These are phyloP conservation scores for Phytophthora quininea DNA, from an alignment of 352 stramenopile species.

Conservation along the genomic window DNA sequence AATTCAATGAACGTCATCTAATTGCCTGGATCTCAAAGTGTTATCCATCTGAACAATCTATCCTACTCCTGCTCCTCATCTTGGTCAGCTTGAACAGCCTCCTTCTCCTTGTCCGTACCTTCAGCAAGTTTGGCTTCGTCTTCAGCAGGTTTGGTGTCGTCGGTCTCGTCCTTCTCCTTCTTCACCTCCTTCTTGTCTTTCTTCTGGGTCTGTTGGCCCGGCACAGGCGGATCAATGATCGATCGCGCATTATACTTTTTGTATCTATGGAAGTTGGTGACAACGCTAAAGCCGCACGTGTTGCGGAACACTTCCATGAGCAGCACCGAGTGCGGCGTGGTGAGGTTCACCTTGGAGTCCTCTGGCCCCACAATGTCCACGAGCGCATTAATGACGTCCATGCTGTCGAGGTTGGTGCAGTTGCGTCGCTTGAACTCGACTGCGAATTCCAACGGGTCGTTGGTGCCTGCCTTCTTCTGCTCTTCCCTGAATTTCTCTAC, in stretches of 20 bases:
- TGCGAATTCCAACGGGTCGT: constrained; percentile 44
- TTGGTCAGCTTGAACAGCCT: constrained; percentile 12
- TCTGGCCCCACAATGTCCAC: constrained; percentile 56
- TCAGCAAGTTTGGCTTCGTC: background rate
- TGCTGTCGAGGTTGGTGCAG: constrained; percentile 71
- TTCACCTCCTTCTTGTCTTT: constrained; percentile 30
- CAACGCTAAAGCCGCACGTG: constrained; percentile 73
- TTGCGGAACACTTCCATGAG: constrained; percentile 81
- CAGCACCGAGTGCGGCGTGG: constrained; percentile 60
- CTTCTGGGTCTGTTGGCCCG: constrained; percentile 31
- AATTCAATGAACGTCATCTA: background rate
- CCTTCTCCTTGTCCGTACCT: constrained; percentile 17
- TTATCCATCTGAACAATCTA: constrained; percentile 11
- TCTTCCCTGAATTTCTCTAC: constrained; percentile 39
- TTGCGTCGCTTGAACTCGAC: constrained; percentile 85
- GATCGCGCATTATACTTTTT: constrained; percentile 84
- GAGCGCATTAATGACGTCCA: constrained; percentile 76
- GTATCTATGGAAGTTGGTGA: constrained; percentile 77
- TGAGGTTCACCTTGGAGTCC: constrained; percentile 81
- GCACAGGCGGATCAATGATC: constrained; percentile 65
- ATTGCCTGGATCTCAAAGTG: constrained; percentile 10
- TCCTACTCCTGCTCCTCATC: constrained; percentile 6
- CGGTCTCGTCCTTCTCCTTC: constrained; percentile 7
- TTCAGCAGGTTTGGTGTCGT: constrained; percentile 11
- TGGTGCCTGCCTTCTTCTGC: constrained; percentile 23